These are phyloP conservation scores for Pholiota adiposa DNA, from an alignment of 1,284 basidiomycete species.

Conservation along the genomic window DNA sequence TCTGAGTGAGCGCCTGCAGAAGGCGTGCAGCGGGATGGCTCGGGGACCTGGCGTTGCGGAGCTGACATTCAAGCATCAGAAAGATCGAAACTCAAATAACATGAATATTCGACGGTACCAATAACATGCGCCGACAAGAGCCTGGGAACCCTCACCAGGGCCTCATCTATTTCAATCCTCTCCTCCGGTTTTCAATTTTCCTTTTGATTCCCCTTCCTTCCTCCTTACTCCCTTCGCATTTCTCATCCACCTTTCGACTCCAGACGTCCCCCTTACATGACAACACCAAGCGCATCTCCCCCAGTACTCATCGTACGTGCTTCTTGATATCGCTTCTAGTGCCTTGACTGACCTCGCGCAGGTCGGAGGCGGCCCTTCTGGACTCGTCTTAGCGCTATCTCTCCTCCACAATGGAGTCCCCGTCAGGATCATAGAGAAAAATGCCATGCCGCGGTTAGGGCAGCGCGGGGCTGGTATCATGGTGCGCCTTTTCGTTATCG, in stretches of 20 bases:
- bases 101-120: too few relatives aligned
- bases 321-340: neutral
- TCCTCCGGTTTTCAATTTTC: neutral
- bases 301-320: neutral
- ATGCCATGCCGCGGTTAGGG: slow-evolving; percentile 33
- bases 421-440: slow-evolving; percentile 46
- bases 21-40: neutral
- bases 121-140: neutral
- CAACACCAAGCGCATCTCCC: neutral
- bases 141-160: neutral
- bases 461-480: slow-evolving; percentile 27
- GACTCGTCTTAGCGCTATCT: slow-evolving; percentile 40
- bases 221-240: neutral
- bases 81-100: neutral
- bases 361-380: slow-evolving; percentile 31
- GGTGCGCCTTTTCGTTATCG: slow-evolving; percentile 5
- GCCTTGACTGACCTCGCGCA: neutral
- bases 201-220: neutral
- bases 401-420: slow-evolving; percentile 41
- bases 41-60: neutral
- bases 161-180: neutral
- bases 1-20: too few relatives aligned
- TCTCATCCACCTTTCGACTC: too few relatives aligned
- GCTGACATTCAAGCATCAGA: neutral
- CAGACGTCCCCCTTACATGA: neutral